These are phyloP conservation scores for Paxillus ammoniavirescens DNA, from an alignment of 768 basidiomycete genomes.

Conservation along the genomic window DNA sequence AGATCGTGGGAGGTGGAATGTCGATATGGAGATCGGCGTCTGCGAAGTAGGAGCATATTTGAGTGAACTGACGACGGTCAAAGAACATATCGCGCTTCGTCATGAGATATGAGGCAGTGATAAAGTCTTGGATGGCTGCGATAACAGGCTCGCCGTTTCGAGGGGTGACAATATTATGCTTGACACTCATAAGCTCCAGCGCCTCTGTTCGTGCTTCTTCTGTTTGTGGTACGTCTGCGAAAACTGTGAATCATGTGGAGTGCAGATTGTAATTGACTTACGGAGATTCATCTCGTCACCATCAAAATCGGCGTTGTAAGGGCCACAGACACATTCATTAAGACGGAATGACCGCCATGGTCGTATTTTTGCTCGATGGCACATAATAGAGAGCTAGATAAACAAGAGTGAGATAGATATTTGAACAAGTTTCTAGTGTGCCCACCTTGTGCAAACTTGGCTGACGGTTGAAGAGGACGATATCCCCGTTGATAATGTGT, in stretches of 20 bases:
- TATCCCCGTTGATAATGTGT: slow-evolving; percentile 92
- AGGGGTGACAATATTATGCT: slow-evolving; percentile 95
- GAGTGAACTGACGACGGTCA: slow-evolving; percentile 91
- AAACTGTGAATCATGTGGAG: slow-evolving; percentile 1
- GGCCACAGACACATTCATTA: slow-evolving; percentile 99
- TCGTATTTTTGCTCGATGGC: slow-evolving; percentile 92
- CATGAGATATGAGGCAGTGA: slow-evolving; percentile 95
- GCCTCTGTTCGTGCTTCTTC: slow-evolving; percentile 98
- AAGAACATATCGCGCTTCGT: slow-evolving; percentile 92
- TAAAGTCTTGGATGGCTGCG: slow-evolving; percentile 99
- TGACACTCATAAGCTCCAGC: slow-evolving; percentile 94
- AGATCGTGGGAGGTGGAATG: slow-evolving; percentile 90
- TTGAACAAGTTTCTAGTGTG: neutral
- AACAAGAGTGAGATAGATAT: slow-evolving; percentile 4
- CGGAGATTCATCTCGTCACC: slow-evolving; percentile 99
- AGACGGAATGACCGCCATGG: slow-evolving; percentile 97
- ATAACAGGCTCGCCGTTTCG: slow-evolving; percentile 99
- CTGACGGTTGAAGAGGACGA: slow-evolving; percentile 97
- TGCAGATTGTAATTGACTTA: slow-evolving; percentile 37
- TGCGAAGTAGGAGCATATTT: slow-evolving; percentile 91
- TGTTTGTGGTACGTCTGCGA: slow-evolving; percentile 92
- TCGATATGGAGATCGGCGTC: slow-evolving; percentile 93
- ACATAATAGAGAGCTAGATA: slow-evolving; percentile 94
- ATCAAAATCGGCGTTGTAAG: slow-evolving; percentile 99
- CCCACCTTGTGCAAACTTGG: slow-evolving; percentile 93